These are phyloP conservation scores for Arabis hirsuta DNA, from an alignment of 345 rosid species.

Conservation along the genomic window DNA sequence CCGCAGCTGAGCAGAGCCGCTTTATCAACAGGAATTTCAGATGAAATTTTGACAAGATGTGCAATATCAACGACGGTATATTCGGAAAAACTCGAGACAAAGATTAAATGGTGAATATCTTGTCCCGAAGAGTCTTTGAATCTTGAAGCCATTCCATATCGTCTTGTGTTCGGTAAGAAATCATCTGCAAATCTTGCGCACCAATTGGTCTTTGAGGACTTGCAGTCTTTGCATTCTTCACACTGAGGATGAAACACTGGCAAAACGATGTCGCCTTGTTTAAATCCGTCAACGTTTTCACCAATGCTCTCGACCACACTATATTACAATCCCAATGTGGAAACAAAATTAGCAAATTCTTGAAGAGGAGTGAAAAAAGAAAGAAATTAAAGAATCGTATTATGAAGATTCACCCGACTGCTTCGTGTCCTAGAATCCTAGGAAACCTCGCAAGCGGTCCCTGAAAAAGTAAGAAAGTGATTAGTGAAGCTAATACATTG, in stretches of 20 bases:
- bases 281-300: slow-evolving; percentile 56
- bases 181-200: slow-evolving; percentile 42
- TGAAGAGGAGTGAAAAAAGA: not conserved
- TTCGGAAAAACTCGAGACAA: slow-evolving; percentile 70
- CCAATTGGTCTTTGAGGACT: slow-evolving; percentile 56
- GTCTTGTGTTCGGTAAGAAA: slow-evolving; percentile 36
- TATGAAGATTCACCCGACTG: slow-evolving; percentile 58
- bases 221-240: slow-evolving; percentile 59
- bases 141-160: slow-evolving; percentile 57
- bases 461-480: slow-evolving; percentile 34
- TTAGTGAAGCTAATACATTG: not conserved
- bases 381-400: not conserved
- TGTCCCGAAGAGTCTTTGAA: slow-evolving; percentile 64
- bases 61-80: slow-evolving; percentile 74
- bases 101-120: slow-evolving; percentile 51
- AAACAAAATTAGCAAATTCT: not conserved
- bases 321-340: not conserved
- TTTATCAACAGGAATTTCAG: slow-evolving; percentile 47
- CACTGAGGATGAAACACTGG: slow-evolving; percentile 64
- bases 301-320: slow-evolving; percentile 86
- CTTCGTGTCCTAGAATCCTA: slow-evolving; percentile 77
- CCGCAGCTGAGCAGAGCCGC: slow-evolving; percentile 74
- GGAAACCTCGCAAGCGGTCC: slow-evolving; percentile 56
- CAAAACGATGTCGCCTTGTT: slow-evolving; percentile 63
- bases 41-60: slow-evolving; percentile 54